Conservation (phyloP, 2,329 filamentous ascomycete genomes). For the Hymenoscyphus infarciens region DNA sequence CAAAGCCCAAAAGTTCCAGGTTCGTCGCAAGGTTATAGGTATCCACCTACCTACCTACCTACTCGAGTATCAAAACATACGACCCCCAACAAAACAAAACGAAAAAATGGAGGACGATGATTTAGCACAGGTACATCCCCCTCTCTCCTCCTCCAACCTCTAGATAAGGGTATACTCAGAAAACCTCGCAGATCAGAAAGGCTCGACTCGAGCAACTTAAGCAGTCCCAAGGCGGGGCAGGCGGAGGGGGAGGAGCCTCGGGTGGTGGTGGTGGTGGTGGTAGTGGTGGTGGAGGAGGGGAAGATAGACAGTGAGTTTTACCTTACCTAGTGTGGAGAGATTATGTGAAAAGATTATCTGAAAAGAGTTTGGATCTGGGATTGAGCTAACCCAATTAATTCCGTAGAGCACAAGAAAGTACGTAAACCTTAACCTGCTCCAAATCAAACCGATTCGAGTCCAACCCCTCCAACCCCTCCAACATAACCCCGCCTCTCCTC, state of each 20-base stretch:
- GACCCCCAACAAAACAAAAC: constrained; percentile 1
- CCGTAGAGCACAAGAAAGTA: constrained; percentile 12
- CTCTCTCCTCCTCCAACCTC: not conserved
- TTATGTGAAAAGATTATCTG: too few relatives aligned
- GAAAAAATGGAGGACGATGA: constrained; percentile 35
- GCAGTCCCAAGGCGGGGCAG: constrained; percentile 56
- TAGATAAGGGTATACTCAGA: not conserved
- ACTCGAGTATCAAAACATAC: too few relatives aligned
- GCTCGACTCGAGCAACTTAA: constrained; percentile 93
- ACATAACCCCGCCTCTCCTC: not conserved
- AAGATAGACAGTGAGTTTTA: constrained; percentile 59
- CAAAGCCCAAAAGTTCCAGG: too few relatives aligned
- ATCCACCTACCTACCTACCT: too few relatives aligned
- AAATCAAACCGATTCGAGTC: too few relatives aligned
- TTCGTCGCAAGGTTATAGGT: too few relatives aligned
- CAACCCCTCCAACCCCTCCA: not conserved
- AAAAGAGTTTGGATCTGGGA: too few relatives aligned
- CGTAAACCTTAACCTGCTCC: not conserved
- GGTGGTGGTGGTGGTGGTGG: constrained; percentile 60
- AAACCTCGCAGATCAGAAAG: constrained; percentile 67
- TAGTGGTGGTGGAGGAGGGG: constrained; percentile 54
- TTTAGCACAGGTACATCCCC: constrained; percentile 32
- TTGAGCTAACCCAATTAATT: not conserved
- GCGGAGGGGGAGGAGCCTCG: constrained; percentile 47
- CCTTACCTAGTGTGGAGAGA: too few relatives aligned